Evolutionary conservation across 208 protist species (phyloP).

Genomic region (Crithidia mellificae): DNA sequence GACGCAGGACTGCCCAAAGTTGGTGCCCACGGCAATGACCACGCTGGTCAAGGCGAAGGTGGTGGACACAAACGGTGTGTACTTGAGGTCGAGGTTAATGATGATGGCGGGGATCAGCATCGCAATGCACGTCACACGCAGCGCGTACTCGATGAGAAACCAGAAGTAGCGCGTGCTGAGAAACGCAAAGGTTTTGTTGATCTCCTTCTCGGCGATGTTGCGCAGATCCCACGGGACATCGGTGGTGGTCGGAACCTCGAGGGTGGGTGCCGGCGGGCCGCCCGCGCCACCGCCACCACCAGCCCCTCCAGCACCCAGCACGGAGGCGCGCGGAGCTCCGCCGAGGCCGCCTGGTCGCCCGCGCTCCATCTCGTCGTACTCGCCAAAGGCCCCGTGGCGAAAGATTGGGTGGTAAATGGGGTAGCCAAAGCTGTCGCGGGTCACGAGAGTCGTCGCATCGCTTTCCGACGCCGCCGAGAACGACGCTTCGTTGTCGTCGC

Average conservation of each 20-base stretch:
- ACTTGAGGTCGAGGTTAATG: constrained; percentile 37
- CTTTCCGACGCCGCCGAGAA: not conserved
- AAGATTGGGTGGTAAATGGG: constrained; percentile 27
- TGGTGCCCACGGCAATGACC: constrained; percentile 55
- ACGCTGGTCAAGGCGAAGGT: constrained; percentile 59
- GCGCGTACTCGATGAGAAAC: constrained; percentile 65
- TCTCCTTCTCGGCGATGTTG: constrained; percentile 25
- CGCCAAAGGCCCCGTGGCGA: constrained; percentile 6
- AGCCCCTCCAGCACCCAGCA: too few relatives aligned
- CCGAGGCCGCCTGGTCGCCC: not conserved
- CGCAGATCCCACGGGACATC: constrained; percentile 67
- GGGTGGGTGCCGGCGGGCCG: not conserved
- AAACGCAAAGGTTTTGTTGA: constrained; percentile 50
- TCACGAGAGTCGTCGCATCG: constrained; percentile 10
- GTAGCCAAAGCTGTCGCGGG: constrained; percentile 32
- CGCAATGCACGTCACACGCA: constrained; percentile 63
- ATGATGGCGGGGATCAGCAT: constrained; percentile 66
- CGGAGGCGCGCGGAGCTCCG: not conserved
- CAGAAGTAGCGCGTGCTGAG: constrained; percentile 67
- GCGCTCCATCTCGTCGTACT: constrained; percentile 1
- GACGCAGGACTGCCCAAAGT: constrained; percentile 47
- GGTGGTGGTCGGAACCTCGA: constrained; percentile 32
- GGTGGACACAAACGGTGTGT: constrained; percentile 47
- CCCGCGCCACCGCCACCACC: constrained; percentile 6
- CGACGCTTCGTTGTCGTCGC: not conserved